Percentiles rank a stretch among this genome's conserved stretches.
Conservation (phyloP, 306 rosid species). For the Mucuna pruriens region DNA sequence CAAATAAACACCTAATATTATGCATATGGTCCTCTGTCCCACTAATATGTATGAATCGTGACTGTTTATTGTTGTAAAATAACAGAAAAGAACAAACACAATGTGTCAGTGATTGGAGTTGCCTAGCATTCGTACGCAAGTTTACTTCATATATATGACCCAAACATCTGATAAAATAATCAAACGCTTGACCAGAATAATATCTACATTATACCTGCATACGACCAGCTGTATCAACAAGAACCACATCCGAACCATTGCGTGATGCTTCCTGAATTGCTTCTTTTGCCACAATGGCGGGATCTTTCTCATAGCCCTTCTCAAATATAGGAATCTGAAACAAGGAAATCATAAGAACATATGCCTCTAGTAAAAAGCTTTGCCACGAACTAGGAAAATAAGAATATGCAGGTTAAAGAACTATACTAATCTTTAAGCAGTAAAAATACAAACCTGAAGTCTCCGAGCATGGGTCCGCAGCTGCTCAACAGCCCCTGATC, state of each 20-base stretch:
- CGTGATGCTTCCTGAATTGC: slow-evolving; percentile 85
- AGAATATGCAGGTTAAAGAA: background rate
- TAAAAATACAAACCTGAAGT: slow-evolving; percentile 67
- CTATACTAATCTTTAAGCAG: slow-evolving; percentile 6
- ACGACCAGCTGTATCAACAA: slow-evolving; percentile 92
- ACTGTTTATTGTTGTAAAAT: background rate
- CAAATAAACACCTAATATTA: background rate
- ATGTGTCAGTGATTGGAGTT: background rate
- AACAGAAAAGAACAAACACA: background rate
- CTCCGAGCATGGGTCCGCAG: slow-evolving; percentile 94
- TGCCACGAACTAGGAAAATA: slow-evolving; percentile 2
- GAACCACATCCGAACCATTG: slow-evolving; percentile 89
- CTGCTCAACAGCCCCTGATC: slow-evolving; percentile 97
- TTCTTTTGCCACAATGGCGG: slow-evolving; percentile 94
- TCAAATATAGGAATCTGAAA: slow-evolving; percentile 85
- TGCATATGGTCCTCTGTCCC: background rate
- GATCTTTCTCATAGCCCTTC: slow-evolving; percentile 95
- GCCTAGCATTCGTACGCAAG: background rate
- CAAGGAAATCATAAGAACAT: background rate
- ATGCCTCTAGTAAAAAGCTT: background rate
- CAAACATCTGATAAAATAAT: slow-evolving; percentile 3
- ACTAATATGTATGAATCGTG: background rate
- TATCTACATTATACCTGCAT: slow-evolving; percentile 67
- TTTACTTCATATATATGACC: background rate
- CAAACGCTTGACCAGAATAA: background rate